Evolutionary conservation across 208 protist genomes (phyloP), one percentile per base, ranked within the genome.

Genomic region (Zelonia costaricensis): DNA sequence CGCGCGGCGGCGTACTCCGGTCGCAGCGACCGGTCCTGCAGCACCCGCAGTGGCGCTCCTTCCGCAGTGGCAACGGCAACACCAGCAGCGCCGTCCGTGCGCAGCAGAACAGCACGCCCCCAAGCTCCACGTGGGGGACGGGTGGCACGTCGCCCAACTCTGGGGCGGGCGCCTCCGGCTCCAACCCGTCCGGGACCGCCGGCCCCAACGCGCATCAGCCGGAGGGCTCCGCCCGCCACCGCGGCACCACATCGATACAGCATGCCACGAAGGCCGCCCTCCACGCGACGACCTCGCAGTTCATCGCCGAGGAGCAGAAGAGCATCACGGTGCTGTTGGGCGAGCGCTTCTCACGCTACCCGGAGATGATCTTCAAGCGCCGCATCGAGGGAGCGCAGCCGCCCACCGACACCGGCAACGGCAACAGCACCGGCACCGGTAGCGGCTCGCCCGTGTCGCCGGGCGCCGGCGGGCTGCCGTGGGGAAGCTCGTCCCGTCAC

Each of bases 291-390:
- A 73, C 66, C 25, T 65, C 66, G 28, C 57, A 56, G 23, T 22
- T 73, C 9, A 22, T 73, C 7, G 42, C 44, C 23, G 33, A 57
- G 12, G 44, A 66, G 0, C 66, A 62, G 52, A 57, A 56, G 51
- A 73, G 20, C 43, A 73, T 73, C 52, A 25, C 57, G 10, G 40
- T 61, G 31, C n/a, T 73, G n/a, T 23, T 73, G 18, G 52, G 52
- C 5, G 66, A 66, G 43, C 57, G 42, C 36, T 74, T 66, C 68
- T 74, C 68, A 5, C 58, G 59, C 27, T 53, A 66, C 27, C 53
- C 54, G 4, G 43, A 74, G 43, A 56, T 39, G 23, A 12, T 44
- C 12, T 6, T 57, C 33, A n/a, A n/a, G n/a, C n/a, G n/a, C n/a
- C n/a, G n/a, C n/a, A n/a, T n/a, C n/a, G n/a, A n/a, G n/a, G n/a